Evolutionary conservation across 1,139 yeast species (phyloP).

Genomic region (Citeromyces hawaiiensis): DNA sequence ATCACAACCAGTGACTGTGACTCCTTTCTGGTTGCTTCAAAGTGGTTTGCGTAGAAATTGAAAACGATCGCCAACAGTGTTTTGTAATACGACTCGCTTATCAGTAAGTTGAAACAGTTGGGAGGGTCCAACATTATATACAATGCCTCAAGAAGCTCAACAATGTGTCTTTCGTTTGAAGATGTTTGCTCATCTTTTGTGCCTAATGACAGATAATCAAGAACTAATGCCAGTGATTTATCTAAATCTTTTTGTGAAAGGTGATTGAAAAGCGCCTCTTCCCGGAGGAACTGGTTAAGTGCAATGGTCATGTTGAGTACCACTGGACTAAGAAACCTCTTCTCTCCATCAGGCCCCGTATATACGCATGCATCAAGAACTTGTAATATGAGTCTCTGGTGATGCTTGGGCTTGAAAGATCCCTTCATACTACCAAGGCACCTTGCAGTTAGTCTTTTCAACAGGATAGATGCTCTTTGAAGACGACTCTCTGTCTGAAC

Average conservation of each 20-base stretch:
- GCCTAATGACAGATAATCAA: slow-evolving; percentile 12
- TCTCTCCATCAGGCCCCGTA: slow-evolving; percentile 4
- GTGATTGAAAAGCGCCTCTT: slow-evolving; percentile 26
- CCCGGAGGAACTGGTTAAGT: slow-evolving; percentile 17
- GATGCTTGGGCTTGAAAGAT: slow-evolving; percentile 19
- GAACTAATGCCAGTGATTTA: slow-evolving; percentile 14
- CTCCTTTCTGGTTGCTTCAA: slow-evolving; percentile 11
- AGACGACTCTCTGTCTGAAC: slow-evolving; percentile 25
- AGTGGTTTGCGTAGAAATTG: slow-evolving; percentile 9
- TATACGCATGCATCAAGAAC: slow-evolving; percentile 14
- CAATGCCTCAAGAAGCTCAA: slow-evolving; percentile 17
- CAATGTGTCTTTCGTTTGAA: slow-evolving; percentile 16
- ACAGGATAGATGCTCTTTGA: slow-evolving; percentile 23
- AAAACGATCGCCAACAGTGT: slow-evolving; percentile 9
- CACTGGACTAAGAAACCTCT: slow-evolving; percentile 20
- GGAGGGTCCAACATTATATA: slow-evolving; percentile 19
- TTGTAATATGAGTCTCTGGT: slow-evolving; percentile 16
- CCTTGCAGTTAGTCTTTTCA: slow-evolving; percentile 20
- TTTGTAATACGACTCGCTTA: slow-evolving; percentile 9
- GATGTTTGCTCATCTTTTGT: slow-evolving; percentile 4
- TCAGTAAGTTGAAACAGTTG: slow-evolving; percentile 13
- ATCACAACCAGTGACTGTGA: slow-evolving; percentile 12
- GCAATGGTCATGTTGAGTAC: slow-evolving; percentile 21
- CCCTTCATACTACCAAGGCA: slow-evolving; percentile 8
- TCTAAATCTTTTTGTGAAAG: slow-evolving; percentile 21